Conservation (phyloP, 345 rosid genomes). For the Eutrema yunnanense region DNA sequence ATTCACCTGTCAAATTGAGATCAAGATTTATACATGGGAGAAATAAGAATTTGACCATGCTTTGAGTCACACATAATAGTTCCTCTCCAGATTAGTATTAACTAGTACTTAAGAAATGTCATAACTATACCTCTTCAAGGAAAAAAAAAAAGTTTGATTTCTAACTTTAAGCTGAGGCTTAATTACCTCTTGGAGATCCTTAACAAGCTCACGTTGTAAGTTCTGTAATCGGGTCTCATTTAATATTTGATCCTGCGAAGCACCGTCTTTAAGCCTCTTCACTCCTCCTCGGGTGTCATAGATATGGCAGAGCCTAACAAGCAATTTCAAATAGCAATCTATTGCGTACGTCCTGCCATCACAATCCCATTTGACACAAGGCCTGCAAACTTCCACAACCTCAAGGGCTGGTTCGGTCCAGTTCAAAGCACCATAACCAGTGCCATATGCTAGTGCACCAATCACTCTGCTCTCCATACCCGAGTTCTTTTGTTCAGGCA, state of each 20-base stretch:
- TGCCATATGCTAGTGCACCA: constrained; percentile 98
- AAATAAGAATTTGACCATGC: neutral
- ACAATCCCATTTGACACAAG: constrained; percentile 98
- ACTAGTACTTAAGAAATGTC: neutral
- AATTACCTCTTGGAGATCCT: constrained; percentile 80
- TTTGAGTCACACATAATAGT: neutral
- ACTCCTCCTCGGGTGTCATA: constrained; percentile 98
- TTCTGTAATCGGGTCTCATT: constrained; percentile 93
- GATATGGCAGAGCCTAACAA: constrained; percentile 89
- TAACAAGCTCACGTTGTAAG: constrained; percentile 86
- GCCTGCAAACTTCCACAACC: constrained; percentile 96
- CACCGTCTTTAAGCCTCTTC: constrained; percentile 94
- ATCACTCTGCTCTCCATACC: constrained; percentile 99
- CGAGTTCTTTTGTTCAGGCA: constrained; percentile 82
- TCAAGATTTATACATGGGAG: neutral
- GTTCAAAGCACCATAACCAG: constrained; percentile 97
- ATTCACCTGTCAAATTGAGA: constrained; percentile 55
- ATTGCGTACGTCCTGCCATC: constrained; percentile 96
- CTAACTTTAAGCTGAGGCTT: neutral
- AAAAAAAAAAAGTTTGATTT: neutral
- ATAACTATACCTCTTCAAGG: neutral
- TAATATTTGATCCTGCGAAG: constrained; percentile 93
- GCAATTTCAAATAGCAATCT: constrained; percentile 92
- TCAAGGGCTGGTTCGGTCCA: constrained; percentile 98
- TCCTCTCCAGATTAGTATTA: neutral